A percentile compares a stretch with the other conserved stretches of the same genome.
These are phyloP conservation scores for Pyronema domesticum DNA, from an alignment of 495 filamentous ascomycete species.

Conservation along the genomic window DNA sequence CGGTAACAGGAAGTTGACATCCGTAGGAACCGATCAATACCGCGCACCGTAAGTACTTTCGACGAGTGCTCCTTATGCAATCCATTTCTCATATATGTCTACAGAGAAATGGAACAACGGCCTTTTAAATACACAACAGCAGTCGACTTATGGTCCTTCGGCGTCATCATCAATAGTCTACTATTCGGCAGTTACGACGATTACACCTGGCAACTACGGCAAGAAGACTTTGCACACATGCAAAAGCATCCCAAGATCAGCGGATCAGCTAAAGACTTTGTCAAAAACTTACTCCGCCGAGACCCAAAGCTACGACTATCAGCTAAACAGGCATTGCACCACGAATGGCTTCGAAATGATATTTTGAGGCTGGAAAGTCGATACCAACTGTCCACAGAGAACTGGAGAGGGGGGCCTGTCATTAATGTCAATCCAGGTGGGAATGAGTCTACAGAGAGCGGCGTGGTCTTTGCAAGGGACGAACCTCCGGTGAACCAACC, in stretches of 20 bases:
- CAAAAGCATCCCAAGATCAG: slow-evolving; percentile 18
- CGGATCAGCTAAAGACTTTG: slow-evolving; percentile 34
- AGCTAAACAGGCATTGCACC: slow-evolving; percentile 36
- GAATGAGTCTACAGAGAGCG: slow-evolving; percentile 22
- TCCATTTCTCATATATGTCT: not conserved
- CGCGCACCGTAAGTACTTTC: slow-evolving; percentile 39
- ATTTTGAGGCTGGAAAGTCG: slow-evolving; percentile 6
- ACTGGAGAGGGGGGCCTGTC: not conserved
- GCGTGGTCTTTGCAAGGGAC: slow-evolving; percentile 31
- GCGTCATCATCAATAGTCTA: slow-evolving; percentile 35
- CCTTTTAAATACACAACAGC: slow-evolving; percentile 34
- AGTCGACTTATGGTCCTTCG: slow-evolving; percentile 50
- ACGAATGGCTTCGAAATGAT: slow-evolving; percentile 35
- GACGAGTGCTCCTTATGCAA: not conserved
- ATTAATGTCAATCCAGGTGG: not conserved
- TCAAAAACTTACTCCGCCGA: slow-evolving; percentile 33
- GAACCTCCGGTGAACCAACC: slow-evolving; percentile 45
- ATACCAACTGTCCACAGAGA: not conserved
- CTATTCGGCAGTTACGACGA: slow-evolving; percentile 15
- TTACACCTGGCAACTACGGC: not conserved
- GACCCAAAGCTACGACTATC: slow-evolving; percentile 36
- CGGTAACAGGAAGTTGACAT: not conserved
- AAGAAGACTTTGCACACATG: not conserved
- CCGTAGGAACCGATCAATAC: slow-evolving; percentile 43
- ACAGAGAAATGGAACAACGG: slow-evolving; percentile 7